phyloP scores from a whole-genome alignment of 2,329 filamentous ascomycete species.

The Hypoxylon sp. region DNA sequence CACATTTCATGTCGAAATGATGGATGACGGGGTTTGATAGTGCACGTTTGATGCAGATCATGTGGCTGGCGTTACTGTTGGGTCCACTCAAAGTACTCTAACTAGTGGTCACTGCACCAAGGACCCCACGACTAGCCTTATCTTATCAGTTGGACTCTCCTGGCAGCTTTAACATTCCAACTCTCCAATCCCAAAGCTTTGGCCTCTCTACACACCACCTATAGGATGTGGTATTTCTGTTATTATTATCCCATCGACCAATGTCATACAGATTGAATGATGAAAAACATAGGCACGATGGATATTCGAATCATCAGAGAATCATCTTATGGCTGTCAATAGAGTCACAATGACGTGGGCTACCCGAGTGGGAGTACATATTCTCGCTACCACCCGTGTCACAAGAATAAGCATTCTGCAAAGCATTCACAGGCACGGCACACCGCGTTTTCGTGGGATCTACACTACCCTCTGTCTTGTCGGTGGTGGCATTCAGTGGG shows the following conservation, averaged over 20 bases:
- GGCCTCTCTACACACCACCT: background rate
- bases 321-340: constrained; percentile 16
- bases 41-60: constrained; percentile 32
- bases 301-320: background rate
- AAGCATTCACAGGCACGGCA: constrained; percentile 34
- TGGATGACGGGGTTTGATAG: background rate
- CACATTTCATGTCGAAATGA: constrained; percentile 23
- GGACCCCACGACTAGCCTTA: constrained; percentile 3
- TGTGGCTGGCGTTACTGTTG: constrained; percentile 38
- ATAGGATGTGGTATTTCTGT: background rate
- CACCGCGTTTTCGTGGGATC: constrained; percentile 44
- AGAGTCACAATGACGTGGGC: constrained; percentile 10
- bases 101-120: constrained; percentile 13
- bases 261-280: background rate
- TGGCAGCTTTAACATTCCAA: background rate
- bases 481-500: constrained; percentile 33
- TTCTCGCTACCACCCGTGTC: constrained; percentile 16
- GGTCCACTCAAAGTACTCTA: no score
- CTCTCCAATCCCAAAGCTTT: background rate
- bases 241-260: background rate
- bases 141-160: constrained; percentile 8
- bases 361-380: constrained; percentile 7
- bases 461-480: constrained; percentile 31
- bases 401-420: constrained; percentile 25
- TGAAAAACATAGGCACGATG: background rate